Conservation (phyloP, 371 early-diverging fungal genomes). For the Apophysomyces elegans region DNA sequence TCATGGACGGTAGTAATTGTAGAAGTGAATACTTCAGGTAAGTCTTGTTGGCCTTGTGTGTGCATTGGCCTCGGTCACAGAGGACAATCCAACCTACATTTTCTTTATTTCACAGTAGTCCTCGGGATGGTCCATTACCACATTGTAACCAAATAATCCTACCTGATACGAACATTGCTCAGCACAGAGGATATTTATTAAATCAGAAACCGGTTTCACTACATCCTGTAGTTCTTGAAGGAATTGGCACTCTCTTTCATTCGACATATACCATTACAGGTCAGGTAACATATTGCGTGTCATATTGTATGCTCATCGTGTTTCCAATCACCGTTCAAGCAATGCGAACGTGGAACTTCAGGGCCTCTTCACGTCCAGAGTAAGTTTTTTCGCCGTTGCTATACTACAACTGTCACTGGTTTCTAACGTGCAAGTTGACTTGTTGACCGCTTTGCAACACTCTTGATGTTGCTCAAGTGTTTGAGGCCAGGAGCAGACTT, state of each 20-base stretch:
- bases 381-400: constrained; percentile 2
- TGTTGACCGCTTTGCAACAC: neutral
- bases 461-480: neutral
- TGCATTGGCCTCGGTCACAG: too few relatives aligned
- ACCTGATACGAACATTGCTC: neutral
- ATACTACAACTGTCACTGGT: neutral
- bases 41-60: too few relatives aligned
- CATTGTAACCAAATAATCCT: constrained; percentile 13
- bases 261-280: neutral
- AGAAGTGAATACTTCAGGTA: too few relatives aligned
- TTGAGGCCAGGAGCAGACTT: constrained; percentile 26
- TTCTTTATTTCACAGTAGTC: neutral
- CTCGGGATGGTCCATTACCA: constrained; percentile 13
- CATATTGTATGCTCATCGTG: constrained; percentile 14
- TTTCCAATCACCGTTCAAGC: constrained; percentile 17
- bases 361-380: constrained; percentile 17
- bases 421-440: neutral
- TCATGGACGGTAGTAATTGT: too few relatives aligned
- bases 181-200: neutral
- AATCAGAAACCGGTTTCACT: neutral
- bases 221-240: neutral
- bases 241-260: neutral
- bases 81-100: neutral
- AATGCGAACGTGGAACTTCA: constrained; percentile 28
- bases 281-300: neutral